Evolutionary conservation across 139 green algal genomes (phyloP).

Genomic region (Spirogloea muscicola): DNA sequence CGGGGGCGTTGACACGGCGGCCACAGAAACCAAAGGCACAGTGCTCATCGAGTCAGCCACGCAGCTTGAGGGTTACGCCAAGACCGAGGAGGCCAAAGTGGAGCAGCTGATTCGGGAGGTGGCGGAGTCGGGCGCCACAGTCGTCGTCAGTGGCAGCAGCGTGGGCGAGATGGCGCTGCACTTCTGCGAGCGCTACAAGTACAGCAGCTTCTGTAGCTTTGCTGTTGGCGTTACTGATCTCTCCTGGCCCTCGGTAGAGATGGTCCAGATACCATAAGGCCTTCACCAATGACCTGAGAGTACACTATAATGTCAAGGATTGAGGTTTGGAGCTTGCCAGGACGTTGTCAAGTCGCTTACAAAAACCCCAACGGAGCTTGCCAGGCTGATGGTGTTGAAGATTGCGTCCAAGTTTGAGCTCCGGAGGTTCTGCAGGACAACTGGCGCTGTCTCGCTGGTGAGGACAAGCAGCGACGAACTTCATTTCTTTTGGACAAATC

Average conservation of each 20-base stretch:
- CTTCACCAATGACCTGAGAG: too few species aligned
- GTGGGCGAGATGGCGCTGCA: conserved; percentile 97
- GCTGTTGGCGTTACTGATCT: conserved; percentile 62
- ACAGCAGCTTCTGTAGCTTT: too few species aligned
- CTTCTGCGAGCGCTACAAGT: conserved; percentile 90
- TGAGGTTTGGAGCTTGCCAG: too few species aligned
- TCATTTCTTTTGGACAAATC: too few species aligned
- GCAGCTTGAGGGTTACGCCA: conserved; percentile 89
- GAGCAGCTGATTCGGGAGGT: conserved; percentile 73
- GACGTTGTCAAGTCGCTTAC: too few species aligned
- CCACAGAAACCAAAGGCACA: conserved; percentile 89
- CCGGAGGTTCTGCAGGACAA: conserved; percentile 84
- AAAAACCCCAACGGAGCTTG: too few species aligned
- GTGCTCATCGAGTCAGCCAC: conserved; percentile 86
- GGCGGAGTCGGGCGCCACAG: conserved; percentile 57
- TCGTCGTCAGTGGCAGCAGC: conserved; percentile 74
- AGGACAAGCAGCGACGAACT: too few species aligned
- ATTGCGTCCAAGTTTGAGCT: conserved; percentile 98
- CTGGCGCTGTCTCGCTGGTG: conserved; percentile 68
- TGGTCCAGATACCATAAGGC: too few species aligned
- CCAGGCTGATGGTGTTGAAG: conserved; percentile 61
- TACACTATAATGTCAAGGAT: too few species aligned
- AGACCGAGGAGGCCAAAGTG: conserved; percentile 81
- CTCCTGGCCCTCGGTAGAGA: conserved; percentile 26
- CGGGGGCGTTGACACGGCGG: conserved; percentile 75